Percentiles rank a stretch among this genome's conserved stretches.
Evolutionary conservation across 805 yeast genomes (phyloP).

Genomic region (Candida broadrunensis): DNA sequence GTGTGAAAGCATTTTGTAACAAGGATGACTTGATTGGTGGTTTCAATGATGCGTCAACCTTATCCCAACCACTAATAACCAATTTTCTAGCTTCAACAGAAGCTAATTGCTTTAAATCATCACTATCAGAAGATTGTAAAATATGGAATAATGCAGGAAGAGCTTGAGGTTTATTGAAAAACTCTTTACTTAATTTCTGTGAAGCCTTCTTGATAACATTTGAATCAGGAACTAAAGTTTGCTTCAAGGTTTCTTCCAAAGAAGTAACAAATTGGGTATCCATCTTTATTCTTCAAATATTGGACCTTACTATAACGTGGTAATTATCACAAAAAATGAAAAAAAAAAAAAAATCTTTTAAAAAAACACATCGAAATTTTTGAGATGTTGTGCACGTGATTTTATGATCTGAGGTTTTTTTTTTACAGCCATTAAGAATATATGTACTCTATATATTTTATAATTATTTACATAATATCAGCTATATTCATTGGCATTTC

Average conservation of each 20-base stretch:
- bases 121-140: constrained; percentile 65
- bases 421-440: too few species aligned
- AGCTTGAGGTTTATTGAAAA: constrained; percentile 66
- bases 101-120: constrained; percentile 83
- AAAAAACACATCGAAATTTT: too few species aligned
- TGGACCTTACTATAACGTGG: too few species aligned
- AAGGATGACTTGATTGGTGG: constrained; percentile 64
- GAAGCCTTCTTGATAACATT: constrained; percentile 83
- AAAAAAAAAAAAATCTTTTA: too few species aligned
- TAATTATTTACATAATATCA: constrained; percentile 21
- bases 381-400: too few species aligned
- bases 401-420: too few species aligned
- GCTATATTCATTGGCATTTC: constrained; percentile 78
- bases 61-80: constrained; percentile 68
- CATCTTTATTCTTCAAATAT: too few species aligned
- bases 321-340: too few species aligned
- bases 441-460: not conserved
- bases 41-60: constrained; percentile 47
- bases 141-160: constrained; percentile 83
- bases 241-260: constrained; percentile 75
- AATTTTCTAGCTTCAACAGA: constrained; percentile 94
- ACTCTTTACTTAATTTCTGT: constrained; percentile 64
- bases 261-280: constrained; percentile 67
- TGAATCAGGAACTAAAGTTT: constrained; percentile 79
- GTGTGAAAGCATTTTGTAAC: constrained; percentile 68